Evolutionary conservation across 2,329 filamentous ascomycete genomes (phyloP), one percentile per base, ranked within the genome.

Genomic region (Sporothrix phasma): DNA sequence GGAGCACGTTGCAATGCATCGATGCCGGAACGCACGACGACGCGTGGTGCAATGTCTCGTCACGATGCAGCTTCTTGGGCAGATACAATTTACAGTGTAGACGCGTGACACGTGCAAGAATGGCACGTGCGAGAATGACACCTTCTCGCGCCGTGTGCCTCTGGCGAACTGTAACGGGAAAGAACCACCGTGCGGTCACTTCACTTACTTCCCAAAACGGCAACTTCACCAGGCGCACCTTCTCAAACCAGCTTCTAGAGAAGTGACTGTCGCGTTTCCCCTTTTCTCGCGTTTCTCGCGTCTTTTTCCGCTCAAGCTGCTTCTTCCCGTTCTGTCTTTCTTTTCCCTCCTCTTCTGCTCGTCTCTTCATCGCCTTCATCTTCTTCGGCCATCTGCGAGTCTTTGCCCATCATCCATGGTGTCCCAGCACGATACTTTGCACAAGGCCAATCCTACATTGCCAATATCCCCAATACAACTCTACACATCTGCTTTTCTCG

Each of bases 171-270:
- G 11, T 2, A 22, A 11, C 15, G n/a, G 45, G 59, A 61, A 61
- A 8, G 59, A 51, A 19, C 59, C 5, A 26, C 34, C 43, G 3
- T 10, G 37, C 6, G 19, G 49, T n/a, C 41, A 34, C 5, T 10
- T 41, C 45, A 39, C 10, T 17, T 59, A 58, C 29, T 59, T 65
- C 64, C 64, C 46, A 53, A 65, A 63, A 34, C 13, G 60, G 60
- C 60, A 63, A 62, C 39, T 41, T 51, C 59, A 26, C 10, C 58
- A 15, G 34, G 4, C 3, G 56, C 59, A 26, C 59, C 34, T 51
- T 61, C 59, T 47, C 8, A 17, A 60, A 34, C 4, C 39, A 34
- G 58, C 5, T 4, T 5, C 17, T 3, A 10, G 3, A 22, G 5
- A 17, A 31, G 5, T 19, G 1, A 17, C 24, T 5, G 37, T 19